Conservation (phyloP, 1,284 basidiomycete species). For the Anthracocystis walkeri region DNA sequence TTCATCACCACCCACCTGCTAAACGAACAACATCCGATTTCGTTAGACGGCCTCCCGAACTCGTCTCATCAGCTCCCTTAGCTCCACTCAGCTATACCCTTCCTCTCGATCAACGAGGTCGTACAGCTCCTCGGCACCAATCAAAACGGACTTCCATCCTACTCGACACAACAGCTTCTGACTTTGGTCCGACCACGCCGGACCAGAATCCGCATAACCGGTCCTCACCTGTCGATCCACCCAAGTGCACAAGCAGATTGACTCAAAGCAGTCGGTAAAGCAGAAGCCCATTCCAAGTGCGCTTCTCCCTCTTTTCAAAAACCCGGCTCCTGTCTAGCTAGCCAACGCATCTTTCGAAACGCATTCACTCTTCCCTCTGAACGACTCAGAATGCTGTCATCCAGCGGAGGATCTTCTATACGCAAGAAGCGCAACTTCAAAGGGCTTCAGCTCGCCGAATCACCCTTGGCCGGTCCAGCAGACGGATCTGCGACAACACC, state of each 20-base stretch:
- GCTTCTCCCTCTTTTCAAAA: neutral
- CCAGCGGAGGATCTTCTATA: conserved; percentile 38
- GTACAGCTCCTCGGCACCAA: too few relatives aligned
- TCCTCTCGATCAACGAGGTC: too few relatives aligned
- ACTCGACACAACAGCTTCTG: too few relatives aligned
- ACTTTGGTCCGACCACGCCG: too few relatives aligned
- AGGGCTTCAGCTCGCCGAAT: conserved; percentile 60
- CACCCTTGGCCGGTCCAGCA: conserved; percentile 46
- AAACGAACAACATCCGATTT: too few relatives aligned
- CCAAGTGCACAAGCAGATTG: neutral
- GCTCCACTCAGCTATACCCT: too few relatives aligned
- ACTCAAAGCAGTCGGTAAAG: neutral
- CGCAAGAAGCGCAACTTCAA: conserved; percentile 70
- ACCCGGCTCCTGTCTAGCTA: neutral
- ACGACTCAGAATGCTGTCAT: conserved; percentile 32
- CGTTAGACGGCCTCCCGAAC: too few relatives aligned
- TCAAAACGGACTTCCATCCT: too few relatives aligned
- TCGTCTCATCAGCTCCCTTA: too few relatives aligned
- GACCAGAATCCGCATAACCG: too few relatives aligned
- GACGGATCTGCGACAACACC: conserved; percentile 26
- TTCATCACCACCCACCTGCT: too few relatives aligned
- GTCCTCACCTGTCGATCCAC: neutral
- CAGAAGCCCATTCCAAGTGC: neutral
- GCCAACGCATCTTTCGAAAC: neutral
- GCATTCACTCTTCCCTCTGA: neutral